Conservation (phyloP, 2,329 filamentous ascomycete species). For the Didymellaceae sp. region DNA sequence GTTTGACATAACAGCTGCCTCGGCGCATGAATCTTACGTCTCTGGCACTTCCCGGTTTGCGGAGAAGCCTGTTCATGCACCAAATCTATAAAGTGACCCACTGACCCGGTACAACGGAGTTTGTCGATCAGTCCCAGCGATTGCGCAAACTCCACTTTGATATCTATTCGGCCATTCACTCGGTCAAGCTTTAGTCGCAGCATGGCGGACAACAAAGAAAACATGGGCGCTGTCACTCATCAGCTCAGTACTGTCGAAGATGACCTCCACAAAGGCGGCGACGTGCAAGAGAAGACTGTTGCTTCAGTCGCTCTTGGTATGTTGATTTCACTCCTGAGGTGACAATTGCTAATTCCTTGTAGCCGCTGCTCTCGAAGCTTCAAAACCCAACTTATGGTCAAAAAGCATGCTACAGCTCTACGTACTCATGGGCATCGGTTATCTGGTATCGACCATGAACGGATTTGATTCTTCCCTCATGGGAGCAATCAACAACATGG, state of each 20-base stretch:
- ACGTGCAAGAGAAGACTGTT: slow-evolving; percentile 38
- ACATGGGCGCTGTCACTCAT: slow-evolving; percentile 31
- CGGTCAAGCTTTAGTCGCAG: neutral
- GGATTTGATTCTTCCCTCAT: slow-evolving; percentile 49
- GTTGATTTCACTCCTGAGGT: neutral
- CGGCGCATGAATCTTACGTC: slow-evolving; percentile 21
- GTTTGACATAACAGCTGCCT: slow-evolving; percentile 22
- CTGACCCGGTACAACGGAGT: slow-evolving; percentile 17
- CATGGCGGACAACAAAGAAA: slow-evolving; percentile 31
- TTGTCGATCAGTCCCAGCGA: slow-evolving; percentile 13
- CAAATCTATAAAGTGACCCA: slow-evolving; percentile 32
- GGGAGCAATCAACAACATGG: slow-evolving; percentile 62
- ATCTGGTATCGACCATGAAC: slow-evolving; percentile 45
- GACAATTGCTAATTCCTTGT: slow-evolving; percentile 12
- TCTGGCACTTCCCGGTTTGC: slow-evolving; percentile 19
- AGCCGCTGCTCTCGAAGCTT: slow-evolving; percentile 44
- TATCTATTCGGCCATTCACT: neutral
- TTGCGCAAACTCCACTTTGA: slow-evolving; percentile 4
- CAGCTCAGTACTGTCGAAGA: slow-evolving; percentile 34
- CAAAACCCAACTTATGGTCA: slow-evolving; percentile 41
- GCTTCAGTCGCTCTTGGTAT: slow-evolving; percentile 41
- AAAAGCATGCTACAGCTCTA: slow-evolving; percentile 43
- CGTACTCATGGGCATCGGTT: slow-evolving; percentile 43
- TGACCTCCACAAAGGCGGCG: slow-evolving; percentile 25
- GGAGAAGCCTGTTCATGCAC: slow-evolving; percentile 30